Conservation (phyloP, 2,329 filamentous ascomycete species). For the Phoma herbarum region DNA sequence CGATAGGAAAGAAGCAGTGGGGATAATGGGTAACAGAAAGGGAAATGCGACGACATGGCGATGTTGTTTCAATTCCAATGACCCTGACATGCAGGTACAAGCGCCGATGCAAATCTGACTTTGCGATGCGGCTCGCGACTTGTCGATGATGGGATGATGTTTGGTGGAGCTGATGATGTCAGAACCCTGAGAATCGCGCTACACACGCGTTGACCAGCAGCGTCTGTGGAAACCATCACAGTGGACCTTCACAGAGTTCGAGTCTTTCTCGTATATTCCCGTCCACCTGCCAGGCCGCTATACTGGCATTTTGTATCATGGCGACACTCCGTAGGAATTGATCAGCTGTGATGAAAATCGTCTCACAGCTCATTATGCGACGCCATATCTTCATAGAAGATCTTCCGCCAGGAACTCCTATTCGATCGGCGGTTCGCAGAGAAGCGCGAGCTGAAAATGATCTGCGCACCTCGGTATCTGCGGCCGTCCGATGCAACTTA, state of each 20-base stretch:
- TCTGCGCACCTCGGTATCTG: too few relatives aligned
- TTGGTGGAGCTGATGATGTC: conserved; percentile 26
- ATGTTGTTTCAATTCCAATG: conserved; percentile 6
- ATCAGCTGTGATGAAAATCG: too few relatives aligned
- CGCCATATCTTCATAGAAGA: too few relatives aligned
- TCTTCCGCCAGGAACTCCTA: too few relatives aligned
- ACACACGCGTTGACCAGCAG: conserved; percentile 7
- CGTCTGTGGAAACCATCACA: background rate
- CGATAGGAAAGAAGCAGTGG: background rate
- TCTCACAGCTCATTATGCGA: too few relatives aligned
- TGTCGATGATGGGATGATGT: conserved; percentile 20
- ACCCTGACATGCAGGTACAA: conserved; percentile 20
- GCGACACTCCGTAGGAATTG: background rate
- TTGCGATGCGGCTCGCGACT: conserved; percentile 15
- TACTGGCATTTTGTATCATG: background rate
- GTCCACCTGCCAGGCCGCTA: background rate
- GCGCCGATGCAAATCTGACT: conserved; percentile 16
- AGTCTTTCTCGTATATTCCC: background rate
- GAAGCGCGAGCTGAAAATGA: too few relatives aligned
- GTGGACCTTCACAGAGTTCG: background rate
- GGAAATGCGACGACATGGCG: conserved; percentile 9
- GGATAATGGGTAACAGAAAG: background rate
- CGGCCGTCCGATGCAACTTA: too few relatives aligned
- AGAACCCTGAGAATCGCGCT: conserved; percentile 10
- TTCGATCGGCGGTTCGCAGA: too few relatives aligned